Conservation (phyloP, 164 flowering plant species). For the Houttuynia cordata region DNA sequence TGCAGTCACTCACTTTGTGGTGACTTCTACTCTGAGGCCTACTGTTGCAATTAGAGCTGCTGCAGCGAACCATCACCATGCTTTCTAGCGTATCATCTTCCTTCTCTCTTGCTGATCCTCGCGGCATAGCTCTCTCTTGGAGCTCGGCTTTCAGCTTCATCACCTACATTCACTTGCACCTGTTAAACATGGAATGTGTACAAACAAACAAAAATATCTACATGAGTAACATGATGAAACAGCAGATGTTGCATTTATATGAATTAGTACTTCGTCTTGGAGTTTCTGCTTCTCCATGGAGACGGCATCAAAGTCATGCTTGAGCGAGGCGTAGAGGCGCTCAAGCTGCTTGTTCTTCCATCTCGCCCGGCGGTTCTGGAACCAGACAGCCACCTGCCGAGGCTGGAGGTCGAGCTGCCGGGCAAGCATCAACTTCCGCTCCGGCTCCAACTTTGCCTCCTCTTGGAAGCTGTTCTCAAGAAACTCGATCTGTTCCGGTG, state of each 20-base stretch:
- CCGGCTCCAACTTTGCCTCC: constrained; percentile 79
- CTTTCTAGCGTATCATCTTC: background rate
- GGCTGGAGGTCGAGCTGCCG: constrained; percentile 63
- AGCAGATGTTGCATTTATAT: background rate
- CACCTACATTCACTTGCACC: constrained; percentile 2
- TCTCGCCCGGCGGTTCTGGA: constrained; percentile 68
- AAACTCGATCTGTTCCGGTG: background rate
- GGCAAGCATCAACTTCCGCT: constrained; percentile 58
- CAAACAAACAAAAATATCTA: too few relatives aligned
- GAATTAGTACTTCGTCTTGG: constrained; percentile 53
- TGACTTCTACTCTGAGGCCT: background rate
- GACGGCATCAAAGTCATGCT: constrained; percentile 42
- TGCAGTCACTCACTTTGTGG: background rate
- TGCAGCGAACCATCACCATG: background rate
- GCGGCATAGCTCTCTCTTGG: constrained; percentile 21
- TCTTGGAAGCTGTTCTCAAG: constrained; percentile 58
- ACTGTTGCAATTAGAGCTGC: background rate
- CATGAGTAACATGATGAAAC: background rate
- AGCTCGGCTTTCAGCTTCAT: constrained; percentile 18
- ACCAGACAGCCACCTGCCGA: constrained; percentile 71
- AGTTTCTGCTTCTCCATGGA: constrained; percentile 51
- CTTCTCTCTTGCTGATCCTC: background rate
- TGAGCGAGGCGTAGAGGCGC: constrained; percentile 47
- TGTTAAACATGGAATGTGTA: background rate
- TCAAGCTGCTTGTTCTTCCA: constrained; percentile 83